Evolutionary conservation across 1,139 yeast species (phyloP).

Genomic region (Nakaseomyces sp.): DNA sequence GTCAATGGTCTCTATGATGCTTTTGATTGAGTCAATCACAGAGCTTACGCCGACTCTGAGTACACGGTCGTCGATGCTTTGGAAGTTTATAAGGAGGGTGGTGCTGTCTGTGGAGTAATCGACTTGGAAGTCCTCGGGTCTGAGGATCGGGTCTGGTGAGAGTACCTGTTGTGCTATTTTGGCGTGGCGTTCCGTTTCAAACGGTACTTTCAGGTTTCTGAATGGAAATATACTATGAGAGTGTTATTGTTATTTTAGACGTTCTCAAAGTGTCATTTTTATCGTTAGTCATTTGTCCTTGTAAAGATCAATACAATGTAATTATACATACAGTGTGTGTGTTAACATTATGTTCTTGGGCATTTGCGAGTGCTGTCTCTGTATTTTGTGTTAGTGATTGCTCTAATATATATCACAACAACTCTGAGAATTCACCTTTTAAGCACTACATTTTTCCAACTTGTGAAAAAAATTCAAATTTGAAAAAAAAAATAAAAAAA

Average conservation of each 20-base stretch:
- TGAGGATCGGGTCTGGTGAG: slow-evolving; percentile 70
- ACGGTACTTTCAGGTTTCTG: slow-evolving; percentile 50
- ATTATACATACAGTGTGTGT: slow-evolving; percentile 9
- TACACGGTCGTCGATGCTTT: slow-evolving; percentile 54
- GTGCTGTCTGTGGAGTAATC: slow-evolving; percentile 32
- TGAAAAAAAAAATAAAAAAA: too few species aligned
- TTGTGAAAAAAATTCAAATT: neutral
- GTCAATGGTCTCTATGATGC: slow-evolving; percentile 62
- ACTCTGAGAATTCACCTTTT: too few species aligned
- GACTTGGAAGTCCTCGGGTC: slow-evolving; percentile 50
- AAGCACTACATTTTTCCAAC: too few species aligned
- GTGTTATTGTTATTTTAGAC: too few species aligned
- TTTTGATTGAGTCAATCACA: slow-evolving; percentile 56
- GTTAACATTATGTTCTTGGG: slow-evolving; percentile 1
- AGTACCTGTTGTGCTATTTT: slow-evolving; percentile 50
- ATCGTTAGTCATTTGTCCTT: too few species aligned
- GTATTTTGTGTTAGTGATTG: too few species aligned
- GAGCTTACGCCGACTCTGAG: slow-evolving; percentile 64
- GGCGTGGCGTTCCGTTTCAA: slow-evolving; percentile 52
- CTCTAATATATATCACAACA: too few species aligned
- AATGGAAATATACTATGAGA: neutral
- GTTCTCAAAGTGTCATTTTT: too few species aligned
- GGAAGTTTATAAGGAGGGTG: slow-evolving; percentile 38
- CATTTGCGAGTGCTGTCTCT: too few species aligned
- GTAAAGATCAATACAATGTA: too few species aligned